Evolutionary conservation across 2,329 filamentous ascomycete genomes (phyloP).

Genomic region (Colletotrichum abscissum): DNA sequence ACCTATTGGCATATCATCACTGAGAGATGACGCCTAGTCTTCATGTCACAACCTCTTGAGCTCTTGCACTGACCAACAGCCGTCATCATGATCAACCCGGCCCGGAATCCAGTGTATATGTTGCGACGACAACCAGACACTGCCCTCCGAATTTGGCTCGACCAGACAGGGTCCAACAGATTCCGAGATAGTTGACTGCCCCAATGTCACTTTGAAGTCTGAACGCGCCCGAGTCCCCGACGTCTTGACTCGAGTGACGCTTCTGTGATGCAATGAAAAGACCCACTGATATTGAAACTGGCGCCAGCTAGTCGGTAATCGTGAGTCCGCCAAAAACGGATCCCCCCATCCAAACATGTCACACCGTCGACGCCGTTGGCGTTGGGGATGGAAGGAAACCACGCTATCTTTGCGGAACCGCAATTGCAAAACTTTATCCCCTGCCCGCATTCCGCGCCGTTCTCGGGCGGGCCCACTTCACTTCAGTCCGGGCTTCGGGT

Average conservation of each 20-base stretch:
- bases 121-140: not conserved
- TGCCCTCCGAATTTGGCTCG: not conserved
- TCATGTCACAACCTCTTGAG: not conserved
- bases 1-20: slow-evolving; percentile 1
- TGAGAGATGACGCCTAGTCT: not conserved
- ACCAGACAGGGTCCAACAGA: not conserved
- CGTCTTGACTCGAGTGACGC: not conserved
- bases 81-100: not conserved
- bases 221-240: too few relatives aligned
- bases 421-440: not conserved
- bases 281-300: not conserved
- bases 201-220: not conserved
- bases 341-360: not conserved
- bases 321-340: not conserved
- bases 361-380: not conserved
- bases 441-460: not conserved
- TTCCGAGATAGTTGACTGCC: not conserved
- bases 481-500: slow-evolving; percentile 5
- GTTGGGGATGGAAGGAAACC: not conserved
- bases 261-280: slow-evolving; percentile 12
- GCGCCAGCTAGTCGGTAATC: not conserved
- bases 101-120: not conserved
- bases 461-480: slow-evolving; percentile 8
- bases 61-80: slow-evolving; percentile 5
- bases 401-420: not conserved